Base-by-base conservation (phyloP, 2,329 filamentous ascomycete genomes). In the Proliferodiscus dingleyae region DNA sequence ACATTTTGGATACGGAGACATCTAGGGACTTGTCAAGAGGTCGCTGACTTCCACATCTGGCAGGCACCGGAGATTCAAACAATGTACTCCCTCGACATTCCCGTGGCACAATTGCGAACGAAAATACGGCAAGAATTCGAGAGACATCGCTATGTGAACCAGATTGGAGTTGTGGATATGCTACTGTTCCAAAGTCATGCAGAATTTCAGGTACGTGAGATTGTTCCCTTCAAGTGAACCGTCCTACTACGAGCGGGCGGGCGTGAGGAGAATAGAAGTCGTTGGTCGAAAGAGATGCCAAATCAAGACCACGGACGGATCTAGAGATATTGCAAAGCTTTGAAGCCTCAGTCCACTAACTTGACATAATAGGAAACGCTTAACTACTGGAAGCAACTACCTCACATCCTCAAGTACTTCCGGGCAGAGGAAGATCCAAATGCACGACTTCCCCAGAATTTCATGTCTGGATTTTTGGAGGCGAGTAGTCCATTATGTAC, bases 301-400 rank as follows among this genome's bases (percentile, higher is more conserved):
- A n/a, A n/a, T n/a, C n/a, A n/a, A n/a, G n/a, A n/a, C n/a, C n/a
- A n/a, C n/a, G n/a, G n/a, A n/a, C n/a, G n/a, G n/a, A n/a, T n/a
- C n/a, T n/a, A n/a, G n/a, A n/a, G n/a, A n/a, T n/a, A n/a, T n/a
- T n/a, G n/a, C n/a, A n/a, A n/a, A n/a, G n/a, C n/a, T n/a, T n/a
- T n/a, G n/a, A n/a, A n/a, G n/a, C n/a, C n/a, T n/a, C n/a, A n/a
- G n/a, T n/a, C 21, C 10, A 23, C 30, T 24, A 21, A 36, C 11
- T 21, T 45, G 24, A 23, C 22, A 9, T 29, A 30, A 30, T 59
- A 96, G 90, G 93, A 98, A 77, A 98, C 87, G 43, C 81, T 98
- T 76, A 98, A 98, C 74, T 98, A 87, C 77, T 98, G 93, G 93
- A 95, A 96, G 72, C 93, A 98, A 71, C 77, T 90, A 52, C 87